Percentiles rank a stretch among this genome's conserved stretches.
Conservation (phyloP, 495 filamentous ascomycete species). For the Aspergillus sparsus region DNA sequence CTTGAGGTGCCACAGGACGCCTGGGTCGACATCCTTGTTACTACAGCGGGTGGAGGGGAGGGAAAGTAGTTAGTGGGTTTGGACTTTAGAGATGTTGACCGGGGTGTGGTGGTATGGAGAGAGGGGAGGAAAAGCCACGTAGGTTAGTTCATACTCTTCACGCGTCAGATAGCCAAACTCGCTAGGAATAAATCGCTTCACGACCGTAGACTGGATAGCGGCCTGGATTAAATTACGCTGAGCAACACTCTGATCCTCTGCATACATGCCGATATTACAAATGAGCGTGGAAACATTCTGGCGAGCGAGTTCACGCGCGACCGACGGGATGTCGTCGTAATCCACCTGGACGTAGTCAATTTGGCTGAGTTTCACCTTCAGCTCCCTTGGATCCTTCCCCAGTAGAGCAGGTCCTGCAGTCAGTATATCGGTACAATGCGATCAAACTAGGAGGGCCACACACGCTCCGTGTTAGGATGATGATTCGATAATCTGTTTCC, state of each 20-base stretch:
- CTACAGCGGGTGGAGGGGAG: background rate
- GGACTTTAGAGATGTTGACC: too few species aligned
- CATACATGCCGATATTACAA: background rate
- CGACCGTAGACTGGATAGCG: background rate
- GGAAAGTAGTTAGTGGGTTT: too few species aligned
- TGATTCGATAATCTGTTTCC: background rate
- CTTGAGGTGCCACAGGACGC: background rate
- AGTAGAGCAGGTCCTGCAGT: background rate
- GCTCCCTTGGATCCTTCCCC: background rate
- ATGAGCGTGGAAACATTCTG: background rate
- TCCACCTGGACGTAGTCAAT: constrained; percentile 2
- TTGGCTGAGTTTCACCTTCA: background rate
- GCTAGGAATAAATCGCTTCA: background rate
- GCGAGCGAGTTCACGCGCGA: background rate
- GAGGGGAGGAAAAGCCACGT: background rate
- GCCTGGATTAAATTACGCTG: background rate
- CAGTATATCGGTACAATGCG: background rate
- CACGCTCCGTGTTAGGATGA: background rate
- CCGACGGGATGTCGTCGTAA: background rate
- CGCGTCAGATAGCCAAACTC: background rate
- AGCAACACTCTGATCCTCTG: background rate
- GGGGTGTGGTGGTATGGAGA: background rate
- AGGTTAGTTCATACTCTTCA: background rate
- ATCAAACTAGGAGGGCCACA: background rate
- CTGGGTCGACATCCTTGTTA: background rate